phyloP scores from a whole-genome alignment of 2,329 filamentous ascomycete genomes.

The Paracamarosporium sp. region DNA sequence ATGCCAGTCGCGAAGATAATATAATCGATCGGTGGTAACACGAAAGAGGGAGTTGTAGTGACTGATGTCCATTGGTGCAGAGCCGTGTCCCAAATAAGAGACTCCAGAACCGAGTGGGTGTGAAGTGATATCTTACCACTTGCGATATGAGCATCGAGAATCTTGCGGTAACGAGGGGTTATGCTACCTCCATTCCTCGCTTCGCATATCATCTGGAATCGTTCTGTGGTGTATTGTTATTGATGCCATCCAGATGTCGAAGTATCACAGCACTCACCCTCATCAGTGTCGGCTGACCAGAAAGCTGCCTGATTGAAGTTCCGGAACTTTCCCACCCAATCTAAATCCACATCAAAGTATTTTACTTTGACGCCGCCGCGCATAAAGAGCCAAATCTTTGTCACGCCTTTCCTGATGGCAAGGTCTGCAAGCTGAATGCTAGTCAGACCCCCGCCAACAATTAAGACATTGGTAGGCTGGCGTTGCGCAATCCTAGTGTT shows the following conservation, averaged over 20 bases:
- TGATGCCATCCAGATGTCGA: background rate
- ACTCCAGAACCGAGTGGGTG: constrained; percentile 63
- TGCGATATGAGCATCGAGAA: constrained; percentile 67
- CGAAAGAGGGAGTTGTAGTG: constrained; percentile 59
- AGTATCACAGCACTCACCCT: constrained; percentile 47
- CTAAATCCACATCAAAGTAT: constrained; percentile 77
- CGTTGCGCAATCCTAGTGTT: constrained; percentile 57
- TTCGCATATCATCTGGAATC: constrained; percentile 68
- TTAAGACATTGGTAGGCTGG: constrained; percentile 65
- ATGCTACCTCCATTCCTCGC: constrained; percentile 80
- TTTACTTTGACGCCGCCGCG: constrained; percentile 69
- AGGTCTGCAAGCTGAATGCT: constrained; percentile 76
- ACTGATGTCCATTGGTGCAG: constrained; percentile 22
- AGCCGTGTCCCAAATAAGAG: constrained; percentile 60
- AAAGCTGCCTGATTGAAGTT: constrained; percentile 79
- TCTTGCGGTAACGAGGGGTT: constrained; percentile 71
- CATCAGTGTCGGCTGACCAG: constrained; percentile 76
- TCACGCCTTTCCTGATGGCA: constrained; percentile 68
- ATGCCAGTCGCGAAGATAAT: constrained; percentile 80
- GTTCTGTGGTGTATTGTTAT: constrained; percentile 52
- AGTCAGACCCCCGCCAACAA: constrained; percentile 79
- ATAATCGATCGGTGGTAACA: constrained; percentile 65
- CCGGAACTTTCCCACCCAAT: constrained; percentile 83
- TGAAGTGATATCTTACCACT: constrained; percentile 62
- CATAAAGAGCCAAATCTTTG: constrained; percentile 74